Evolutionary conservation across 768 basidiomycete species (phyloP).

Genomic region (Chiua virens): DNA sequence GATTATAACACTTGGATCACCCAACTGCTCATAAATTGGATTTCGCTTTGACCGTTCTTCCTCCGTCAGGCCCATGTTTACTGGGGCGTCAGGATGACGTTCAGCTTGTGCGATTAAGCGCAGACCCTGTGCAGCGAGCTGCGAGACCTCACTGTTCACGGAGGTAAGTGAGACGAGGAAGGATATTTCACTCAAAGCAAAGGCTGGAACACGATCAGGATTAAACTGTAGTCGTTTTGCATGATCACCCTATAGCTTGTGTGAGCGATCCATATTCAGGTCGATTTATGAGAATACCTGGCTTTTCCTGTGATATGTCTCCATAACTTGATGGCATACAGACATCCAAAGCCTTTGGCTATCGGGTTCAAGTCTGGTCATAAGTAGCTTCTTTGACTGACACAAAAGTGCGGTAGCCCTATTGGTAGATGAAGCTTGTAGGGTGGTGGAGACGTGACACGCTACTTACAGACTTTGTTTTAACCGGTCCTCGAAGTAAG

Average conservation of each 20-base stretch:
- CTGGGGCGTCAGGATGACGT: conserved; percentile 56
- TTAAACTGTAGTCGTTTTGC: conserved; percentile 52
- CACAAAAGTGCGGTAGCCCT: conserved; percentile 38
- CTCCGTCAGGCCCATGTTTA: conserved; percentile 49
- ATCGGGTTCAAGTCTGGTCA: conserved; percentile 58
- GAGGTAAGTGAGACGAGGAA: conserved; percentile 73
- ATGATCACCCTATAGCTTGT: conserved; percentile 37
- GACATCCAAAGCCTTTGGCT: conserved; percentile 68
- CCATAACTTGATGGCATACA: conserved; percentile 59
- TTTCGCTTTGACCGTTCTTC: conserved; percentile 68
- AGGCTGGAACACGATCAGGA: conserved; percentile 55
- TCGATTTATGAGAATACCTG: conserved; percentile 37
- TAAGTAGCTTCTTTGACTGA: conserved; percentile 56
- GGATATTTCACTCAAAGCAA: conserved; percentile 70
- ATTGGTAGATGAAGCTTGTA: not conserved
- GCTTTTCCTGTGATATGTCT: conserved; percentile 50
- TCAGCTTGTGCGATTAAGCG: conserved; percentile 69
- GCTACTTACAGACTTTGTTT: conserved; percentile 44
- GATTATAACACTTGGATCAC: conserved; percentile 68
- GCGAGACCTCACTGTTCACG: conserved; percentile 63
- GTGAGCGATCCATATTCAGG: conserved; percentile 1
- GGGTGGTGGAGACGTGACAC: conserved; percentile 11
- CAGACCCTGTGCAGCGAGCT: conserved; percentile 66
- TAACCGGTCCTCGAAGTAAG: conserved; percentile 43
- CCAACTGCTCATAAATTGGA: conserved; percentile 75